phyloP scores from a whole-genome alignment of 352 stramenopile species.

The Phytopythium aichiense region DNA sequence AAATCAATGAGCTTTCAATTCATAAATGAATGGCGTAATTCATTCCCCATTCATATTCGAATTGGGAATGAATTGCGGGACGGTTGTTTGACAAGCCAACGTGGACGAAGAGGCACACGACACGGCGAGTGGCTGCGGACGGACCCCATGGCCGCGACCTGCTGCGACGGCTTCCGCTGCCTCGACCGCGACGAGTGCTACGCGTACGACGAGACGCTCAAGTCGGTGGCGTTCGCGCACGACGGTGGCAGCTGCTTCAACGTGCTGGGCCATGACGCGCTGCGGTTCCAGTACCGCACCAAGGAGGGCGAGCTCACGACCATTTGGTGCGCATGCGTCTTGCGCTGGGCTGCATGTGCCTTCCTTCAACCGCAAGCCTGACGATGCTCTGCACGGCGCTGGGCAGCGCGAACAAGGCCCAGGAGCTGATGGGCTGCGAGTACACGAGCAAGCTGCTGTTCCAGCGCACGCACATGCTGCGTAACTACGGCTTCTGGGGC shows the following conservation, averaged over 20 bases:
- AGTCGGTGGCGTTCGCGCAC: conserved; percentile 32
- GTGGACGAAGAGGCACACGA: conserved; percentile 12
- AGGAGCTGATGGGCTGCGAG: conserved; percentile 65
- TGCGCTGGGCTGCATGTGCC: neutral
- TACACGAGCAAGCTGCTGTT: conserved; percentile 76
- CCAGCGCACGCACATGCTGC: conserved; percentile 55
- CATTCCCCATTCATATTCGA: neutral
- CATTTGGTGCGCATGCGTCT: conserved; percentile 21
- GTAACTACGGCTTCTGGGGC: conserved; percentile 77
- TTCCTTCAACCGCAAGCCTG: neutral
- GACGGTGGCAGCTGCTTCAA: conserved; percentile 28
- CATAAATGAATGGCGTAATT: conserved; percentile 13
- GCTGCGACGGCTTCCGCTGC: conserved; percentile 46
- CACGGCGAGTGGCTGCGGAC: conserved; percentile 15
- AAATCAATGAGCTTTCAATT: conserved; percentile 8
- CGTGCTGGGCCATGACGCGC: conserved; percentile 22
- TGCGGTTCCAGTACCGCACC: conserved; percentile 39
- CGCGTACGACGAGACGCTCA: conserved; percentile 39
- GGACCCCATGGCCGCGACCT: neutral
- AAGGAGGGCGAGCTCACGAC: conserved; percentile 23
- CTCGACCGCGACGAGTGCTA: conserved; percentile 63
- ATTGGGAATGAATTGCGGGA: neutral
- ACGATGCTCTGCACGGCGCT: neutral
- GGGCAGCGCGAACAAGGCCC: conserved; percentile 28
- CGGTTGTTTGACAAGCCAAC: neutral